Conservation (phyloP, 2,329 filamentous ascomycete species). For the Emmonsiellopsis sp. region DNA sequence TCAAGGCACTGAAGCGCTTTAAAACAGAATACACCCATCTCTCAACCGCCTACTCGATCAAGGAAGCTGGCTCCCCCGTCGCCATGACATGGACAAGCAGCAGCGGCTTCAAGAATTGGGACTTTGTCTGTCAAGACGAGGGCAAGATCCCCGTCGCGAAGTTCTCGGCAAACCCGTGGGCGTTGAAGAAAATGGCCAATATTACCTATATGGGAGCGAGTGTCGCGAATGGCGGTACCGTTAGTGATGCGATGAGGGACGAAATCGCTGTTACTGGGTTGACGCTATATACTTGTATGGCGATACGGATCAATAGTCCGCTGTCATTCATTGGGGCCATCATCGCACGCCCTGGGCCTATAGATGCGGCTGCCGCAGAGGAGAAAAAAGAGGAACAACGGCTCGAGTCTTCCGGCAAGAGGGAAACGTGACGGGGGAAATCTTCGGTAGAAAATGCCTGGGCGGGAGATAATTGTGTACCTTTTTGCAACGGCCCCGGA, state of each 20-base stretch:
- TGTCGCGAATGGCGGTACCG: not conserved
- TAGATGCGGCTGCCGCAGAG: not conserved
- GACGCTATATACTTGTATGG: slow-evolving; percentile 20
- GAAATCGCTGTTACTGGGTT: slow-evolving; percentile 22
- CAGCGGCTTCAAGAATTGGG: slow-evolving; percentile 19
- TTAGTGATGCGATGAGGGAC: slow-evolving; percentile 13
- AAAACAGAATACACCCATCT: slow-evolving; percentile 20
- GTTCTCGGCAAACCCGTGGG: slow-evolving; percentile 18
- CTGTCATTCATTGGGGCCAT: slow-evolving; percentile 17
- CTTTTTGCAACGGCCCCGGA: no score
- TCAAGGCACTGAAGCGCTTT: slow-evolving; percentile 19
- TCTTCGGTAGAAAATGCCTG: no score
- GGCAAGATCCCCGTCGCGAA: slow-evolving; percentile 19
- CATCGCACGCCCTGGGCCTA: slow-evolving; percentile 8
- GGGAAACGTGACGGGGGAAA: no score
- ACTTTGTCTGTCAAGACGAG: slow-evolving; percentile 23
- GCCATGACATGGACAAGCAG: slow-evolving; percentile 21
- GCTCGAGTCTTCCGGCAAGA: no score
- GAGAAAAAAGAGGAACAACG: no score
- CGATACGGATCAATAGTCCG: slow-evolving; percentile 16
- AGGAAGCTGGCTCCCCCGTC: slow-evolving; percentile 10
- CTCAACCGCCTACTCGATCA: slow-evolving; percentile 15
- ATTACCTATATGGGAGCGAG: slow-evolving; percentile 19
- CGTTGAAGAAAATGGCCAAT: slow-evolving; percentile 16
- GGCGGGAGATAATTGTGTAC: no score